These are phyloP conservation scores for Artemisia argyi DNA, from an alignment of 129 eudicot species.

Conservation along the genomic window DNA sequence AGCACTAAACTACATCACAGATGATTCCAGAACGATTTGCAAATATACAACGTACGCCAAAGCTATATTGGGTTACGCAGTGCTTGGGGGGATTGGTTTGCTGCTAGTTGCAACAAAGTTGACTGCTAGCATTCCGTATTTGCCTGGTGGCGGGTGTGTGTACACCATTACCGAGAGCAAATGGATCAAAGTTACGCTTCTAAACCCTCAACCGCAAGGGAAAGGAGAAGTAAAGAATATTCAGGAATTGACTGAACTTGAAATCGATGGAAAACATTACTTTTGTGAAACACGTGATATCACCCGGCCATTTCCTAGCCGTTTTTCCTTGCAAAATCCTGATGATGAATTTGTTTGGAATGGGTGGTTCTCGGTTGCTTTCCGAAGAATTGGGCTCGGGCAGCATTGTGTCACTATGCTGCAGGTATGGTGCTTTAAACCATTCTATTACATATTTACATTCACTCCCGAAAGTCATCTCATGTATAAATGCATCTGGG, in stretches of 20 bases:
- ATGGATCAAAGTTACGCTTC: conserved; percentile 75
- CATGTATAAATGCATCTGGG: conserved; percentile 15
- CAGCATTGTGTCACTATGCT: conserved; percentile 79
- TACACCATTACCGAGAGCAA: conserved; percentile 77
- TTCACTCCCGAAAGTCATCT: background rate
- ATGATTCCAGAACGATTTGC: conserved; percentile 62
- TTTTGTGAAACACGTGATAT: conserved; percentile 88
- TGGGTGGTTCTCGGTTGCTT: conserved; percentile 76
- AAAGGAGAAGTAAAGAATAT: conserved; percentile 85
- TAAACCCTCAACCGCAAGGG: conserved; percentile 80
- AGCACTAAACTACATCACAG: conserved; percentile 74
- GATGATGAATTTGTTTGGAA: conserved; percentile 98
- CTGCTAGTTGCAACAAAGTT: conserved; percentile 85
- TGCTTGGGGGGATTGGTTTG: conserved; percentile 62
- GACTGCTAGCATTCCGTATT: conserved; percentile 67
- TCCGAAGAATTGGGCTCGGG: conserved; percentile 69
- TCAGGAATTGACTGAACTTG: conserved; percentile 82
- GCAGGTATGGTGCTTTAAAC: conserved; percentile 54
- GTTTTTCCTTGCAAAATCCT: conserved; percentile 54
- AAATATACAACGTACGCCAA: conserved; percentile 64
- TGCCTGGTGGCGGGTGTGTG: conserved; percentile 92
- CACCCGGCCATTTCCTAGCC: conserved; percentile 90
- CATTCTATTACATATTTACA: background rate
- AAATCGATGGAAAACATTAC: conserved; percentile 88
- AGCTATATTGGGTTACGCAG: conserved; percentile 86